Conservation (phyloP, 306 rosid species). For the Sicyos edulis region DNA sequence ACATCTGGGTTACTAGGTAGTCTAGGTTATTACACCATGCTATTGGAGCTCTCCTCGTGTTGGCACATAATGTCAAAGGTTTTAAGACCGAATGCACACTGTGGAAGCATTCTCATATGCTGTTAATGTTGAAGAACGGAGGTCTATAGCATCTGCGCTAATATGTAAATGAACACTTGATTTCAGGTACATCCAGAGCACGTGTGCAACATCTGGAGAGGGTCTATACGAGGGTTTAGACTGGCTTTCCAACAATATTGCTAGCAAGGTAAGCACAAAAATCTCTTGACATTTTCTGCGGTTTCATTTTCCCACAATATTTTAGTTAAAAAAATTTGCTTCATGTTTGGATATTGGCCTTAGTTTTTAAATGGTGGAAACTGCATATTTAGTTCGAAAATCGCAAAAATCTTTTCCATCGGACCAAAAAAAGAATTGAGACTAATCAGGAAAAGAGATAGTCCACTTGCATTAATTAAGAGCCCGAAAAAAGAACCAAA, state of each 20-base stretch:
- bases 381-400: neutral
- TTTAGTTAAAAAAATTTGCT: neutral
- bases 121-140: neutral
- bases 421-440: neutral
- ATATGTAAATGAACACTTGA: constrained; percentile 19
- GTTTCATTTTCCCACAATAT: neutral
- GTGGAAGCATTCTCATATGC: neutral
- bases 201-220: constrained; percentile 82
- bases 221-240: constrained; percentile 70
- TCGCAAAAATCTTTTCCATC: neutral
- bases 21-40: no score
- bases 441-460: neutral
- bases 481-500: neutral
- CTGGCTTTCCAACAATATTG: constrained; percentile 67
- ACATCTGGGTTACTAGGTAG: no score
- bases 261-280: no score
- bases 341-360: constrained; percentile 8
- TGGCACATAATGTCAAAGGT: neutral
- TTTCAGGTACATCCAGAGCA: constrained; percentile 73
- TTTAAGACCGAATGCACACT: neutral
- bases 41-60: no score
- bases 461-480: neutral
- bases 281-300: neutral
- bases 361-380: neutral
- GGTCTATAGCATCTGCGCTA: neutral